Percentiles rank a stretch among this genome's conserved stretches.
Conservation (phyloP, 768 basidiomycete species). For the Lactarius trivialis region DNA sequence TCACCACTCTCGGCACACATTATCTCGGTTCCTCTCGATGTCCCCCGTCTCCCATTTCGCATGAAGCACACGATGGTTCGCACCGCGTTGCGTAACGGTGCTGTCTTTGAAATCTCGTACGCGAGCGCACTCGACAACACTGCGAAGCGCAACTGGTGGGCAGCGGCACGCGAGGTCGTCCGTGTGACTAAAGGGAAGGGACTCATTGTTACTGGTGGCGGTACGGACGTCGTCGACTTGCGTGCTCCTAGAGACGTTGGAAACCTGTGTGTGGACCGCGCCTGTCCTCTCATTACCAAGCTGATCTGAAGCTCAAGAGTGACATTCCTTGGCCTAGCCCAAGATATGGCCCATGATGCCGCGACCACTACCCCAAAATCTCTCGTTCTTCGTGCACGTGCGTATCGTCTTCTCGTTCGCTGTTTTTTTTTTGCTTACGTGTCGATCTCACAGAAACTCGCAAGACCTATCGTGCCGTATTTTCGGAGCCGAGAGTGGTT, state of each 20-base stretch:
- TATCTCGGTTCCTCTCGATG: conserved; percentile 70
- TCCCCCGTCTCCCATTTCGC: conserved; percentile 71
- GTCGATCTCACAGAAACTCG: conserved; percentile 54
- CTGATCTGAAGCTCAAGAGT: conserved; percentile 38
- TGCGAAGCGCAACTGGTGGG: conserved; percentile 82
- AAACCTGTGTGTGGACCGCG: conserved; percentile 49
- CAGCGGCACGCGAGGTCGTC: conserved; percentile 64
- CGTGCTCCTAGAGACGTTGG: conserved; percentile 66
- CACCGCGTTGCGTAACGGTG: conserved; percentile 75
- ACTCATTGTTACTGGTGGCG: conserved; percentile 65
- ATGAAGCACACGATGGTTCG: conserved; percentile 80
- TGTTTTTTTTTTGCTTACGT: background rate
- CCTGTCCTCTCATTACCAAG: background rate
- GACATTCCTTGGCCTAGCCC: conserved; percentile 58
- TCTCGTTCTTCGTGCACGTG: conserved; percentile 66
- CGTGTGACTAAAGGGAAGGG: conserved; percentile 79
- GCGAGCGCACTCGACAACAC: conserved; percentile 57
- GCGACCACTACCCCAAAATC: conserved; percentile 57
- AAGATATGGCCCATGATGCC: conserved; percentile 60
- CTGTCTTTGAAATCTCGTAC: conserved; percentile 77
- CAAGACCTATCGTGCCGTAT: conserved; percentile 69
- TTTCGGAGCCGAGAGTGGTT: conserved; percentile 68
- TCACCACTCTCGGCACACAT: conserved; percentile 74
- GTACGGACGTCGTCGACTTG: conserved; percentile 51
- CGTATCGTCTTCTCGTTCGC: conserved; percentile 28